These are phyloP conservation scores for Moesziomyces sp. DNA, from an alignment of 1,284 basidiomycete genomes.

Conservation along the genomic window DNA sequence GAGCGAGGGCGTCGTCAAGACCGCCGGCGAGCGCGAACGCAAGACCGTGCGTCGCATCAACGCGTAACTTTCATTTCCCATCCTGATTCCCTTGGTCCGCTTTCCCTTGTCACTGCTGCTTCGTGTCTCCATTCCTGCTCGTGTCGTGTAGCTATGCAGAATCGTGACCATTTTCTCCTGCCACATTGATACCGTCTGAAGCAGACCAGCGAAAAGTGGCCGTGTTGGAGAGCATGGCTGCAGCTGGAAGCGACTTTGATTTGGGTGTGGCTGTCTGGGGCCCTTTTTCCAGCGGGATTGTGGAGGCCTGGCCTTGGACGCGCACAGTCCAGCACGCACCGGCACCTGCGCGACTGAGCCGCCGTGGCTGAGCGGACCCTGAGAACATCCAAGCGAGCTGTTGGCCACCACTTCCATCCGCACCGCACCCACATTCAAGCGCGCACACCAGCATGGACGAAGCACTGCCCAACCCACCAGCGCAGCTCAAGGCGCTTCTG, in stretches of 20 bases:
- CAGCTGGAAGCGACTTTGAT: too few species aligned
- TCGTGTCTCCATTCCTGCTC: background rate
- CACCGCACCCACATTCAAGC: background rate
- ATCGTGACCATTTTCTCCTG: background rate
- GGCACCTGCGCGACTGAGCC: background rate
- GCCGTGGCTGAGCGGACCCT: constrained; percentile 1
- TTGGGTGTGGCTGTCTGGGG: background rate
- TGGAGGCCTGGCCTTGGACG: constrained; percentile 4
- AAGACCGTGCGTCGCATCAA: constrained; percentile 60
- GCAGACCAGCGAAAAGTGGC: background rate
- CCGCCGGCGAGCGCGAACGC: constrained; percentile 62
- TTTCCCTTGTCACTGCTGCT: constrained; percentile 11
- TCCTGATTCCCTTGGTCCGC: constrained; percentile 1
- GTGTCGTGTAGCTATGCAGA: constrained; percentile 12
- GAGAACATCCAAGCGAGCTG: too few species aligned
- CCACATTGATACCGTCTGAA: background rate
- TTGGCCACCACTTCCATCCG: background rate
- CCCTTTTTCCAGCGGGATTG: background rate
- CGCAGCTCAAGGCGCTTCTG: constrained; percentile 71
- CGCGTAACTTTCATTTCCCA: constrained; percentile 6
- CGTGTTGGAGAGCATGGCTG: background rate
- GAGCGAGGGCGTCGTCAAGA: constrained; percentile 59
- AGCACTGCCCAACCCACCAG: constrained; percentile 40
- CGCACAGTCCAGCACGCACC: constrained; percentile 27
- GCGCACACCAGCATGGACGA: constrained; percentile 29